Percentiles rank a stretch among this genome's conserved stretches.
Evolutionary conservation across 1,284 basidiomycete genomes (phyloP).

Genomic region (Exobasidium rhododendri): DNA sequence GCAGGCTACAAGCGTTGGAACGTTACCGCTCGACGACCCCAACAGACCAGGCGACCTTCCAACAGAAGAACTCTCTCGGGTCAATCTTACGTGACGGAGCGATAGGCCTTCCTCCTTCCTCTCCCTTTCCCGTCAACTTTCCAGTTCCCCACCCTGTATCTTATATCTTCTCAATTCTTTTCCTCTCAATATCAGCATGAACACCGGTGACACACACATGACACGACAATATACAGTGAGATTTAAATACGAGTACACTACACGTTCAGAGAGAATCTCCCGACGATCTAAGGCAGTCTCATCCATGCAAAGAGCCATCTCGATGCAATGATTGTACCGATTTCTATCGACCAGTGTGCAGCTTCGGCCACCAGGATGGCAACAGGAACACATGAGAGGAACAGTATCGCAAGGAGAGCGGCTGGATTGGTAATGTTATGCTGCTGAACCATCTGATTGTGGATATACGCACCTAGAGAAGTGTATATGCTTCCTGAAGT

Average conservation of each 20-base stretch:
- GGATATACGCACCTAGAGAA: not conserved
- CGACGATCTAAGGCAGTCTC: not conserved
- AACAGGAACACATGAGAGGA: not conserved
- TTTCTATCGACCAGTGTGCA: not conserved
- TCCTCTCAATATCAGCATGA: too few relatives aligned
- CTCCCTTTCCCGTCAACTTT: too few relatives aligned
- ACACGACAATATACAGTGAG: too few relatives aligned
- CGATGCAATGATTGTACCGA: not conserved
- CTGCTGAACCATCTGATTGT: not conserved
- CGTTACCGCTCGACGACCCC: constrained; percentile 9
- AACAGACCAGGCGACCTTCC: too few relatives aligned
- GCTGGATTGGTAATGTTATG: not conserved
- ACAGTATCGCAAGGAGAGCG: not conserved
- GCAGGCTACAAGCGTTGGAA: constrained; percentile 38
- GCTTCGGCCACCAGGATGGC: constrained; percentile 2
- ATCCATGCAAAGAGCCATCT: not conserved
- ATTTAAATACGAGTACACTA: too few relatives aligned
- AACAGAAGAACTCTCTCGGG: too few relatives aligned
- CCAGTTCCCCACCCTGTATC: too few relatives aligned
- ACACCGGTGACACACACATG: too few relatives aligned
- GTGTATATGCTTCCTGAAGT: not conserved
- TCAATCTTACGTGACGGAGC: too few relatives aligned
- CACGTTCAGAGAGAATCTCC: too few relatives aligned
- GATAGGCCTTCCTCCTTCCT: too few relatives aligned
- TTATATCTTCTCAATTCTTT: too few relatives aligned